Evolutionary conservation across 2,329 filamentous ascomycete species (phyloP).

Genomic region (Fusarium newnesense): DNA sequence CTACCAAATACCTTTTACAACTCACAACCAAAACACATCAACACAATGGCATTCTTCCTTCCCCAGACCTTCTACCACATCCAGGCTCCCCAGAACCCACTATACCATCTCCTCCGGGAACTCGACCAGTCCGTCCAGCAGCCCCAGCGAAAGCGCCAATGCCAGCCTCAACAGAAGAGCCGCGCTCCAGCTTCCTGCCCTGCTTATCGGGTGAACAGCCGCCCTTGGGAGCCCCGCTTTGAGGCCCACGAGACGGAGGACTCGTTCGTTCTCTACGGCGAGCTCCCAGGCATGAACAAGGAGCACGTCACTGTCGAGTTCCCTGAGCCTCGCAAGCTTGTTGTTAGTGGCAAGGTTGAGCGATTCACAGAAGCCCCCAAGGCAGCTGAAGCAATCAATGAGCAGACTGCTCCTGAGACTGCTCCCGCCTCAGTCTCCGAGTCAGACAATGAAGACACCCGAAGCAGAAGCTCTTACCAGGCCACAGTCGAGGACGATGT

Average conservation of each 20-base stretch:
- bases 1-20: not conserved
- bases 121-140: slow-evolving; percentile 23
- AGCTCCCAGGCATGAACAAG: slow-evolving; percentile 78
- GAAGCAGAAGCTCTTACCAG: slow-evolving; percentile 23
- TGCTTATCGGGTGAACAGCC: not conserved
- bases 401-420: not conserved
- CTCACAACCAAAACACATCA: not conserved
- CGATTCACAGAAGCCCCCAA: slow-evolving; percentile 54
- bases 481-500: slow-evolving; percentile 24
- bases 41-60: slow-evolving; percentile 24
- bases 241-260: slow-evolving; percentile 52
- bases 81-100: slow-evolving; percentile 18
- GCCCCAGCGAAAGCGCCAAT: slow-evolving; percentile 21
- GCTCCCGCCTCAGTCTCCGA: not conserved
- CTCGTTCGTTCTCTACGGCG: slow-evolving; percentile 78
- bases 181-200: slow-evolving; percentile 38
- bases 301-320: slow-evolving; percentile 80
- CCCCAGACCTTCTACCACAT: slow-evolving; percentile 16
- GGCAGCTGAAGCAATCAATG: not conserved
- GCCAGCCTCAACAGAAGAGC: slow-evolving; percentile 13
- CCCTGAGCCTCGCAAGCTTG: slow-evolving; percentile 74
- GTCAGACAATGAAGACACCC: slow-evolving; percentile 15
- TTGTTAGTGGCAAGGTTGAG: slow-evolving; percentile 74
- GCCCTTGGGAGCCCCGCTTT: slow-evolving; percentile 16
- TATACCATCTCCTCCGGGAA: slow-evolving; percentile 14